Base-by-base conservation (phyloP, 768 basidiomycete genomes). In the Kwoniella newhampshirensis region DNA sequence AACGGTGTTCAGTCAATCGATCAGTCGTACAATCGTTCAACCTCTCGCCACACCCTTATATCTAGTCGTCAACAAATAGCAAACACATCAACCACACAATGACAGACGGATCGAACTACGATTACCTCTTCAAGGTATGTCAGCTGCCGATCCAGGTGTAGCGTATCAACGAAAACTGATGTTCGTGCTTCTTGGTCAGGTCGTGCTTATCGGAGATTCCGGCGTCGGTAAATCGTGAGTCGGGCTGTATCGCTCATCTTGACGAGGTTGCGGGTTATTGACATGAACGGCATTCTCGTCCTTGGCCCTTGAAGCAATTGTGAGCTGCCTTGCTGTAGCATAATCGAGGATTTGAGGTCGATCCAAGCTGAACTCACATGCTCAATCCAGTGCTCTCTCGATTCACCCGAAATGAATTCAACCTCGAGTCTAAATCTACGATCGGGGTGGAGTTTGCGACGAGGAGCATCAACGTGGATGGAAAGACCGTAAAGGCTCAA, bases 361-460 rank as follows among this genome's bases (percentile, higher is more conserved):
- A 15, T 15, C 26, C 13, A 20, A 51, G n/a, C 37, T 39, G 18
- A 17, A 43, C 8, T 53, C 5, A 12, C 13, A 13, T 46, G 13
- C n/a, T 44, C 50, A 46, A 44, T 37, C 30, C 76, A 99, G 96
- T 99, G 79, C 92, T 99, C 77, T 94, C 92, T 80, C 91, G 96
- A 74, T 99, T 99, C 85, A 99, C 96, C 66, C 87, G 93, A 68
- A 97, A 97, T 75, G 93, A 98, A 79, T 99, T 99, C 85, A 96
- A 93, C 81, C 83, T 94, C 66, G 96, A 98, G 75, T 91, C 92
- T 41, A 97, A 98, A 81, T 98, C 94, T 60, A 99, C 96, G 21
- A 98, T 99, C 77, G 94, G 96, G 51, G 94, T 99, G 67, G 94
- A 98, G 79, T 99, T 99, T 70, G 96, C 94, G 3, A 97, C 94